Evolutionary conservation across 1,284 basidiomycete genomes (phyloP), one percentile per base, ranked within the genome.

Genomic region (Ceratobasidium sp.): DNA sequence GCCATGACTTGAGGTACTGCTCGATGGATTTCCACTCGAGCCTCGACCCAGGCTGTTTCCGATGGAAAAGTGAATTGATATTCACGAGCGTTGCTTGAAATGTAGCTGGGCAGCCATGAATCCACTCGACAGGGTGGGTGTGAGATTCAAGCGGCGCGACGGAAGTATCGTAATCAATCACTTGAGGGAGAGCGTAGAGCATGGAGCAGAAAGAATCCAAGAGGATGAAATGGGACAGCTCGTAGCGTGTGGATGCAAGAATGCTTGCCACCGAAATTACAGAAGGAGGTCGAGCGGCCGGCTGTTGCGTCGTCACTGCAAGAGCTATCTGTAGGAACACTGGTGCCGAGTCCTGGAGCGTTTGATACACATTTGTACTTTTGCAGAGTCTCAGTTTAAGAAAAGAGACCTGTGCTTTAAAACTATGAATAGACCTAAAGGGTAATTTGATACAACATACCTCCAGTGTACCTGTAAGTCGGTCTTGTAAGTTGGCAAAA

Each of bases 31-130:
- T 35, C 68, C 68, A 70, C 5, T 70, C 20, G 7, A 59, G 8
- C 18, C 48, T 27, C 5, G 20, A 38, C 20, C 33, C 62, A 30
- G 35, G 14, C 10, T 10, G 62, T 33, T 20, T 48, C 4, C 64
- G 64, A 16, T 64, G 35, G 38, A 64, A 75, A 65, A 16, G 60
- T 6, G 59, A 4, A 35, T 75, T 75, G 33, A 75, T 75, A 5
- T 75, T 48, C 6, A 46, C 62, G 20, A 75, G 73, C 8, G 35
- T 35, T 4, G 55, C 18, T 33, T 75, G 62, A 44, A 75, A 23
- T 33, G 23, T 33, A 33, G 23, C 30, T 1, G 62, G 62, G 27
- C 60, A 66, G 16, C 73, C 62, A n/a, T 75, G 44, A 14, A 33
- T 10, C 70, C 70, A 74, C 27, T 60, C 44, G 48, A 65, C 27